These are phyloP conservation scores for Ustulina deusta DNA, from an alignment of 2,329 filamentous ascomycete species.

Conservation along the genomic window DNA sequence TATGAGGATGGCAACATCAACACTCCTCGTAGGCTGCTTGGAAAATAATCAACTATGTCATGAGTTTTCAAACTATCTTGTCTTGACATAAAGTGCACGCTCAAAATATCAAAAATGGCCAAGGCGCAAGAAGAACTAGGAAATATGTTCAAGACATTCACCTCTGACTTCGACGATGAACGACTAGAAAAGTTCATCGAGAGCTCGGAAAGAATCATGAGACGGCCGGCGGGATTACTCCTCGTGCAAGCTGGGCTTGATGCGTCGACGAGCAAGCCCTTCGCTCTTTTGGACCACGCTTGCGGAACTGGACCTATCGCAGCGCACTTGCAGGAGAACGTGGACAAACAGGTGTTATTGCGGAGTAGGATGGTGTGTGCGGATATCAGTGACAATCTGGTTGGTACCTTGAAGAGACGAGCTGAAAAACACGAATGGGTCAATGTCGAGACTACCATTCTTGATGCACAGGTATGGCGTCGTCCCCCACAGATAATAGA, in stretches of 20 bases:
- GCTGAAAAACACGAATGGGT: conserved; percentile 59
- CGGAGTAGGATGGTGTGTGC: conserved; percentile 62
- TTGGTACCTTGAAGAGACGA: conserved; percentile 56
- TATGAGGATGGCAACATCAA: conserved; percentile 1
- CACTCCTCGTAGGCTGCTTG: background rate
- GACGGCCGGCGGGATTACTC: conserved; percentile 40
- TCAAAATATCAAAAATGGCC: conserved; percentile 36
- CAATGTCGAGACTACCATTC: conserved; percentile 56
- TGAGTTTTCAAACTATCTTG: background rate
- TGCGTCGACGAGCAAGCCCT: conserved; percentile 44
- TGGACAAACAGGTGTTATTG: conserved; percentile 55
- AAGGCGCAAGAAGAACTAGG: conserved; percentile 40
- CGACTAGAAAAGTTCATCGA: conserved; percentile 39
- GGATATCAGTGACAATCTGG: conserved; percentile 59
- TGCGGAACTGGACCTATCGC: conserved; percentile 66
- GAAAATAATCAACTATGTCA: background rate
- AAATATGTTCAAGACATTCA: conserved; percentile 40
- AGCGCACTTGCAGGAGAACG: conserved; percentile 56
- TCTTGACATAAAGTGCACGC: background rate
- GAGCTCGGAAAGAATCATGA: conserved; percentile 44
- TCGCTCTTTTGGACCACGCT: conserved; percentile 63
- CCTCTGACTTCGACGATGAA: conserved; percentile 32
- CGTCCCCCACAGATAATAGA: background rate
- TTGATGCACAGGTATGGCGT: conserved; percentile 61
- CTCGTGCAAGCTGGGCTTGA: conserved; percentile 52